Percentiles rank a stretch among this genome's conserved stretches.
These are phyloP conservation scores for Wickerhamomyces sp. DNA, from an alignment of 1,139 yeast species.

Conservation along the genomic window DNA sequence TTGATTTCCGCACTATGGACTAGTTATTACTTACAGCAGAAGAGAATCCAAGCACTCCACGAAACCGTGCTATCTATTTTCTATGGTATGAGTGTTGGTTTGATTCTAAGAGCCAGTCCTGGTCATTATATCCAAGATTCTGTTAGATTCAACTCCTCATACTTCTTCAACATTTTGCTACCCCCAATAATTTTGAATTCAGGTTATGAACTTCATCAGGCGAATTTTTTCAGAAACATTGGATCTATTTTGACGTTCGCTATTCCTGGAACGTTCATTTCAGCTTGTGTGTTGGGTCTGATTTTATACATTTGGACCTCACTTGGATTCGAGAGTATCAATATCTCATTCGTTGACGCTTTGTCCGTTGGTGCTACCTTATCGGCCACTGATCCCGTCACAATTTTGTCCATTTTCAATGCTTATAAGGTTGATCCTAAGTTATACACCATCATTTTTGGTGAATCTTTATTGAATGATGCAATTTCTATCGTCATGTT, in stretches of 20 bases:
- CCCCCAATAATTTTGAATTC: slow-evolving; percentile 97
- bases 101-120: slow-evolving; percentile 82
- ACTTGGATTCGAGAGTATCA: slow-evolving; percentile 81
- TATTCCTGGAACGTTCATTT: slow-evolving; percentile 92
- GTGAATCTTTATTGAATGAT: slow-evolving; percentile 91
- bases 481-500: slow-evolving; percentile 99
- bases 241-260: slow-evolving; percentile 93
- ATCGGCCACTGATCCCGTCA: slow-evolving; percentile 98
- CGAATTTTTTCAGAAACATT: slow-evolving; percentile 86
- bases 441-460: slow-evolving; percentile 91
- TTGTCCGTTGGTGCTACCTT: slow-evolving; percentile 96
- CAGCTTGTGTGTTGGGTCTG: slow-evolving; percentile 83
- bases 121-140: slow-evolving; percentile 97
- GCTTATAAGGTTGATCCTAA: slow-evolving; percentile 98
- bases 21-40: slow-evolving; percentile 85
- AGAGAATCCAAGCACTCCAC: slow-evolving; percentile 89
- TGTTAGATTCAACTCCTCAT: slow-evolving; percentile 89
- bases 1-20: slow-evolving; percentile 92
- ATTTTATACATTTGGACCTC: slow-evolving; percentile 87
- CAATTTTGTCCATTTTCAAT: slow-evolving; percentile 91
- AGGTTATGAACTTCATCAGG: slow-evolving; percentile 95
- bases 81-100: slow-evolving; percentile 94
- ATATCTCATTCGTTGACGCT: slow-evolving; percentile 91
- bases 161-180: slow-evolving; percentile 86
- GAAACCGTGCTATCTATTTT: slow-evolving; percentile 95